A percentile compares a stretch with the other conserved stretches of the same genome.
These are phyloP conservation scores for Osmanthus fragrans DNA, from an alignment of 257 asterid genomes.

Conservation along the genomic window DNA sequence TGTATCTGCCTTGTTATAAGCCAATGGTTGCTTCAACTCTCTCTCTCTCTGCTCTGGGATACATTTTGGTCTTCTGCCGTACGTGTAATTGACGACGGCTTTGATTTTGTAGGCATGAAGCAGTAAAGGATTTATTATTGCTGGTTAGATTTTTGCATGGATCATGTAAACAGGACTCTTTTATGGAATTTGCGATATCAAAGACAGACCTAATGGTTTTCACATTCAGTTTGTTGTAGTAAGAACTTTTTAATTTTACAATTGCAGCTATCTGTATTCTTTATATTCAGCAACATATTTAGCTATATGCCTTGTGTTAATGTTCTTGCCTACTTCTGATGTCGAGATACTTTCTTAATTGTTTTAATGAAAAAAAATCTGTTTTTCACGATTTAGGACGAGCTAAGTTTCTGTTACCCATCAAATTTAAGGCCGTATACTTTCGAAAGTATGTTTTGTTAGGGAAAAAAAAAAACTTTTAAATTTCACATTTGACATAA, in stretches of 20 bases:
- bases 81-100: background rate
- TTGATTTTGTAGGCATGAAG: conserved; percentile 1
- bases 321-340: background rate
- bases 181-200: background rate
- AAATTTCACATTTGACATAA: no score
- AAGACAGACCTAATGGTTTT: background rate
- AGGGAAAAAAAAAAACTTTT: no score
- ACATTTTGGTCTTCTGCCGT: background rate
- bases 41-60: background rate
- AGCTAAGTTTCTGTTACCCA: no score
- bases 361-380: background rate
- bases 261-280: no score
- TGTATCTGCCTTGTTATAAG: background rate
- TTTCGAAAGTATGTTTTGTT: no score
- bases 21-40: background rate
- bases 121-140: background rate
- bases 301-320: background rate
- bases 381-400: background rate
- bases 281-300: background rate
- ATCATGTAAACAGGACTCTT: background rate
- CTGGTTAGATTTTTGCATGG: background rate
- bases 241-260: background rate
- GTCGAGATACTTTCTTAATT: background rate
- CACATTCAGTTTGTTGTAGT: background rate
- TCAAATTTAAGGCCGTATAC: no score